phyloP scores from a whole-genome alignment of 495 filamentous ascomycete genomes.

The Penicillium ucsense region DNA sequence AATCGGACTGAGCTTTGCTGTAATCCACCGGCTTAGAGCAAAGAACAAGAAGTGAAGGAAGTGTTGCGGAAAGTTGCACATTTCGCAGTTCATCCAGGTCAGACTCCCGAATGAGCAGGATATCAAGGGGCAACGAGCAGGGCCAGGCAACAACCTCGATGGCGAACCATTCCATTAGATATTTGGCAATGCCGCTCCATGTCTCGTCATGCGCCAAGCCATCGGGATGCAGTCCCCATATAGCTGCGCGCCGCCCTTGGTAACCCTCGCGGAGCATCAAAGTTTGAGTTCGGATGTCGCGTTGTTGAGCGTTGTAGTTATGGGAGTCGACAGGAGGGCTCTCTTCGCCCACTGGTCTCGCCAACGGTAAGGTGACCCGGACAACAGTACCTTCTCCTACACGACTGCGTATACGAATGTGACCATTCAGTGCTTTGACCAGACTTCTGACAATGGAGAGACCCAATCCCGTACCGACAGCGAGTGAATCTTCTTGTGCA shows the following conservation, averaged over 20 bases:
- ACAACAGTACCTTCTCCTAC: constrained; percentile 42
- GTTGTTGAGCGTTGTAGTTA: constrained; percentile 10
- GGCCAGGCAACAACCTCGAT: constrained; percentile 31
- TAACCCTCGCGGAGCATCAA: constrained; percentile 21
- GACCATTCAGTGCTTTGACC: constrained; percentile 42
- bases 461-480: constrained; percentile 44
- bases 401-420: constrained; percentile 42
- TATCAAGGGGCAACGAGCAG: constrained; percentile 19
- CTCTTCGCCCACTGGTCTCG: constrained; percentile 22
- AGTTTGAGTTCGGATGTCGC: constrained; percentile 16
- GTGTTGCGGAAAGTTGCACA: constrained; percentile 2
- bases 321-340: constrained; percentile 12
- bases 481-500: constrained; percentile 59
- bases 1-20: constrained; percentile 17
- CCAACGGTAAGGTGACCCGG: constrained; percentile 37
- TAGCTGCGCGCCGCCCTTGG: constrained; percentile 14
- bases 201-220: constrained; percentile 3
- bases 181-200: constrained; percentile 19
- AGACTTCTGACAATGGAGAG: constrained; percentile 47
- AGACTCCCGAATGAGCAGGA: constrained; percentile 34
- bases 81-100: constrained; percentile 16
- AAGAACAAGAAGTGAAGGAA: constrained; percentile 28
- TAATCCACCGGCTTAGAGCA: constrained; percentile 29
- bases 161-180: constrained; percentile 37
- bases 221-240: constrained; percentile 19